These are phyloP conservation scores for Clitopilus passeckerianus DNA, from an alignment of 768 basidiomycete genomes.

Conservation along the genomic window DNA sequence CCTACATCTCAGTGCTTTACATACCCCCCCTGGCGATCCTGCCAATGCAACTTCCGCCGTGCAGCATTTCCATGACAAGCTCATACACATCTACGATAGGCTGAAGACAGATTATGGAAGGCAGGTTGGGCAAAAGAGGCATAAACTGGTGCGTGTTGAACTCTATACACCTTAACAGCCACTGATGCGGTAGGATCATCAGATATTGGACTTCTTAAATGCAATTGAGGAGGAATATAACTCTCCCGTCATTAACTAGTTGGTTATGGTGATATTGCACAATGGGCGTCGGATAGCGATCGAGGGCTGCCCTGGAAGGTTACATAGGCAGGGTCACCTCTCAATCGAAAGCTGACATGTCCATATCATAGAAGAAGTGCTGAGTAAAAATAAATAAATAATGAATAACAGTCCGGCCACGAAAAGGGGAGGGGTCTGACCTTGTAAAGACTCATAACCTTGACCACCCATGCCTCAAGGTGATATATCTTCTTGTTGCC, in stretches of 20 bases:
- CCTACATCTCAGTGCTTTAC: constrained; percentile 28
- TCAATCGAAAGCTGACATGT: constrained; percentile 54
- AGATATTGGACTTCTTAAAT: not conserved
- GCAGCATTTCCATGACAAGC: constrained; percentile 83
- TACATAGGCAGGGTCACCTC: too few relatives aligned
- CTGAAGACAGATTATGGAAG: constrained; percentile 78
- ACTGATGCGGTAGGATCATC: constrained; percentile 1
- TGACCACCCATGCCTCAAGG: constrained; percentile 95
- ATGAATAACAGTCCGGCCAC: too few relatives aligned
- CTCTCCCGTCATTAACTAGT: not conserved
- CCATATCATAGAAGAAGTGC: constrained; percentile 62
- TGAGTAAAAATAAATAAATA: constrained; percentile 11
- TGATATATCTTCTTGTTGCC: constrained; percentile 91
- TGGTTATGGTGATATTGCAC: not conserved
- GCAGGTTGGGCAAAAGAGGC: constrained; percentile 63
- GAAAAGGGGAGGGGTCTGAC: constrained; percentile 24
- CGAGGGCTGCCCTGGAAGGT: not conserved
- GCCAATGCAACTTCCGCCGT: constrained; percentile 49
- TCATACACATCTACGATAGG: constrained; percentile 65
- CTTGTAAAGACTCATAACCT: constrained; percentile 91
- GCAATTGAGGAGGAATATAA: not conserved
- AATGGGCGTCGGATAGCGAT: not conserved
- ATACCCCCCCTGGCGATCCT: constrained; percentile 44
- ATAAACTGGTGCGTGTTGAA: constrained; percentile 50
- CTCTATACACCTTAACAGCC: constrained; percentile 11